Base-by-base conservation (phyloP, 108 stramenopile genomes). In the Asterionellopsis glacialis region DNA sequence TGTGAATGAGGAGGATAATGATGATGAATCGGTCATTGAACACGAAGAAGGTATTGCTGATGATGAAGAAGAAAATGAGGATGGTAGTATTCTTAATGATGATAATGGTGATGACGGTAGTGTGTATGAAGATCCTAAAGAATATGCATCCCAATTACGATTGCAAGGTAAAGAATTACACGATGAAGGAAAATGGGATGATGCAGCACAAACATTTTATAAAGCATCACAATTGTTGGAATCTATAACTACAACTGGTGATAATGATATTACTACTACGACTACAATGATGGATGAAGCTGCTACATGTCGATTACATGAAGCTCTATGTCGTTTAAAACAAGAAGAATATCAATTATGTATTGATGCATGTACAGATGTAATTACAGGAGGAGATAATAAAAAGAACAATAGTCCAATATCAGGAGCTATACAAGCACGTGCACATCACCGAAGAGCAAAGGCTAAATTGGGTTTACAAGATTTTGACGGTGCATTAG, bases 241-340 rank as follows among this genome's bases (percentile, higher is more conserved):
- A n/a, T n/a, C n/a, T n/a, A n/a, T n/a, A n/a, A 72, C 18, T 42
- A 12, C 51, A 9, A 16, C 13, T 12, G 40, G 55, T 14, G 11
- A 43, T 40, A 65, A n/a, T n/a, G n/a, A n/a, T n/a, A n/a, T n/a
- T n/a, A n/a, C 27, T 48, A 41, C 70, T 51, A 45, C 19, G 22
- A 45, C 26, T 69, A 68, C 11, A 41, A 28, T 28, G 51, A 64
- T 49, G 0, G 77, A 80, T 13, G 91, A 93, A 56, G 69, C 64
- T 24, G 81, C 80, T 11, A 93, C 91, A 1, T 93, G 88, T 75
- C 81, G 82, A 7, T 60, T 93, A 42, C 91, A 93, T 56, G 83
- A 93, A 60, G 84, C 91, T 16, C 71, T 93, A 24, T 93, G 91
- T 67, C 70, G 73, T n/a, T 69, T 89, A 27, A 93, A 93, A 66